Conservation (phyloP, 1,284 basidiomycete species). For the Rhodotorula sp. region DNA sequence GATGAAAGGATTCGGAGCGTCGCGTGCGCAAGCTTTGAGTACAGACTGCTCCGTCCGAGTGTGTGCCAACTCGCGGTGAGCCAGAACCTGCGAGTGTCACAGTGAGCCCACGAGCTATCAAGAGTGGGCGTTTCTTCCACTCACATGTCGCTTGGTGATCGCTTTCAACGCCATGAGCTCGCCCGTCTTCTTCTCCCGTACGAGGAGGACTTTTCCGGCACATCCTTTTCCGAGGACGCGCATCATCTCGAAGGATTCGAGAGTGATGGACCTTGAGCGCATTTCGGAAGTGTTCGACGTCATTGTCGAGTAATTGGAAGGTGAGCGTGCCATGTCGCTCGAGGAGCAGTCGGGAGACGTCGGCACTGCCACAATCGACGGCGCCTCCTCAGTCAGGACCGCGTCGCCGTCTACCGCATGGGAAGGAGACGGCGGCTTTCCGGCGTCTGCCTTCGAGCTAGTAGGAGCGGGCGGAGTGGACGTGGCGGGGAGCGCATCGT, state of each 20-base stretch:
- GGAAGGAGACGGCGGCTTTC: no score
- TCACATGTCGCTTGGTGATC: constrained; percentile 72
- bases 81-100: constrained; percentile 67
- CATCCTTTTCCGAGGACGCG: constrained; percentile 93
- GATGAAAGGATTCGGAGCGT: constrained; percentile 75
- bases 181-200: constrained; percentile 63
- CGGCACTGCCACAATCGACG: not conserved
- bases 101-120: not conserved
- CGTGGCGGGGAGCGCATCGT: no score
- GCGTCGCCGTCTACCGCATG: no score
- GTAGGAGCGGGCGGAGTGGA: no score
- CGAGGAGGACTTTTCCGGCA: constrained; percentile 68
- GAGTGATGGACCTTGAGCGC: constrained; percentile 38
- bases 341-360: not conserved
- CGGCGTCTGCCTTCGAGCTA: no score
- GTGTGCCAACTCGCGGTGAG: constrained; percentile 91
- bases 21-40: constrained; percentile 74
- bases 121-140: not conserved
- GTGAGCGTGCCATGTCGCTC: constrained; percentile 15
- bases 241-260: constrained; percentile 95
- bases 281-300: constrained; percentile 3
- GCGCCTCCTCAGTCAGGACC: not conserved
- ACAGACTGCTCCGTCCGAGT: constrained; percentile 93
- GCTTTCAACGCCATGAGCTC: constrained; percentile 89
- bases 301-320: not conserved